Conservation (phyloP, 768 basidiomycete genomes). For the Terana coerulea region DNA sequence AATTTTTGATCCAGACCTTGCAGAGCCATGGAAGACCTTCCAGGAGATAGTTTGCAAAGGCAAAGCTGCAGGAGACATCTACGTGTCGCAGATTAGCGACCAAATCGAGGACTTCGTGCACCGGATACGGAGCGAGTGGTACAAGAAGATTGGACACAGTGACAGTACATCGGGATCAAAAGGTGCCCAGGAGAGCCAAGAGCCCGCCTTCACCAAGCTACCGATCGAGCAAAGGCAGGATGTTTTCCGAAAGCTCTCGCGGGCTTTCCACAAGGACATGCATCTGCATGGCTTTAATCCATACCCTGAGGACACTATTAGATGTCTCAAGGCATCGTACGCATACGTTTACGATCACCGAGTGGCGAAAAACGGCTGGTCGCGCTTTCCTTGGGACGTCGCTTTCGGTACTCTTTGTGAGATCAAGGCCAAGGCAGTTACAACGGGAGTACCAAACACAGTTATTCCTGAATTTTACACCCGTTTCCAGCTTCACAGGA, state of each 20-base stretch:
- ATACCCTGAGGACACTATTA: neutral
- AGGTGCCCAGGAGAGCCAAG: neutral
- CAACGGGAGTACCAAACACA: conserved; percentile 35
- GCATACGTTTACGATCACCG: conserved; percentile 41
- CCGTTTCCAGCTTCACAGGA: conserved; percentile 14
- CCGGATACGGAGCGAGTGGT: no score
- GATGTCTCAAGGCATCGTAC: conserved; percentile 39
- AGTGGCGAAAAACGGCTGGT: conserved; percentile 19
- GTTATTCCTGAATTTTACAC: conserved; percentile 43
- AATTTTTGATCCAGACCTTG: conserved; percentile 28
- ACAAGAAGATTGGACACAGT: no score
- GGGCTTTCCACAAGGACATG: conserved; percentile 30
- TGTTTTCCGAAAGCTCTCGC: conserved; percentile 39
- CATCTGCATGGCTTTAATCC: neutral
- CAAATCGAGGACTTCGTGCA: conserved; percentile 37
- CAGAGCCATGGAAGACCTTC: conserved; percentile 37
- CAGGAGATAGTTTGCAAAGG: conserved; percentile 19
- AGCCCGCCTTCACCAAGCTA: conserved; percentile 30
- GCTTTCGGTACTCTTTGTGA: conserved; percentile 48
- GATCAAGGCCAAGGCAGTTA: conserved; percentile 45
- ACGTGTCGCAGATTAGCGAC: conserved; percentile 18
- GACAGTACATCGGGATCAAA: neutral
- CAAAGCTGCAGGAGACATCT: conserved; percentile 1
- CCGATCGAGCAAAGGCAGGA: conserved; percentile 48
- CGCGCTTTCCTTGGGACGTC: conserved; percentile 52